These are phyloP conservation scores for Isabelozyma pseudorhagii DNA, from an alignment of 805 yeast genomes.

Conservation along the genomic window DNA sequence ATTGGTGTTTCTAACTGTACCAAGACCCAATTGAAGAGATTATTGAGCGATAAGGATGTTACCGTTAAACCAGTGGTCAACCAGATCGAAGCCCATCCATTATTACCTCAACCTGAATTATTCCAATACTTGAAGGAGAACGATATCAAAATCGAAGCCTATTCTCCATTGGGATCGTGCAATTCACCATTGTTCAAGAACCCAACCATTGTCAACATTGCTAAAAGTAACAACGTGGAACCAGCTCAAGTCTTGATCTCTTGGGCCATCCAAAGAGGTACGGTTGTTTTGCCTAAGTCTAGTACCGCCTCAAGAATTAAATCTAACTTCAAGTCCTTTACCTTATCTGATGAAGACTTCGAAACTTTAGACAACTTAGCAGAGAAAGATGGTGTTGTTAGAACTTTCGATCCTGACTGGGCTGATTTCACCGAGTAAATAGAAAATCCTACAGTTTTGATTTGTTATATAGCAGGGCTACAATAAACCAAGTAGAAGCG, in stretches of 20 bases:
- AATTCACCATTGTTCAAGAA: conserved; percentile 35
- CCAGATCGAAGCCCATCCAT: conserved; percentile 44
- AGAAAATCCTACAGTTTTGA: not conserved
- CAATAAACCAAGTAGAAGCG: not conserved
- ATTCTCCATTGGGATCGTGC: conserved; percentile 32
- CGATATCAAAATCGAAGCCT: conserved; percentile 21
- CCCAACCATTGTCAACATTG: conserved; percentile 21
- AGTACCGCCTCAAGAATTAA: conserved; percentile 33
- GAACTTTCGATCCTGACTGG: conserved; percentile 17
- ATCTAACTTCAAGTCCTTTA: conserved; percentile 34
- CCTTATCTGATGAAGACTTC: conserved; percentile 34
- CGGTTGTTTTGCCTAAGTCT: conserved; percentile 39
- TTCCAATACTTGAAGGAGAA: conserved; percentile 49
- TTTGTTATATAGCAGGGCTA: not conserved
- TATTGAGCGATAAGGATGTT: conserved; percentile 36
- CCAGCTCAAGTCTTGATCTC: conserved; percentile 35
- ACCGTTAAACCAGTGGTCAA: conserved; percentile 47
- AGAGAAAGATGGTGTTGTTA: conserved; percentile 25
- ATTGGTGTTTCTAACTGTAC: conserved; percentile 61
- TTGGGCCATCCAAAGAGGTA: conserved; percentile 39
- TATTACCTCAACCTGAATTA: conserved; percentile 56
- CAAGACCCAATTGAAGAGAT: conserved; percentile 39
- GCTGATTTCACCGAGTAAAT: conserved; percentile 13
- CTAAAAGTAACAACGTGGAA: conserved; percentile 26
- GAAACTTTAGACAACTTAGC: conserved; percentile 28